Evolutionary conservation across 192 early-diverging fungal genomes (phyloP).

Genomic region (Rhizoclosmatium globosum): DNA sequence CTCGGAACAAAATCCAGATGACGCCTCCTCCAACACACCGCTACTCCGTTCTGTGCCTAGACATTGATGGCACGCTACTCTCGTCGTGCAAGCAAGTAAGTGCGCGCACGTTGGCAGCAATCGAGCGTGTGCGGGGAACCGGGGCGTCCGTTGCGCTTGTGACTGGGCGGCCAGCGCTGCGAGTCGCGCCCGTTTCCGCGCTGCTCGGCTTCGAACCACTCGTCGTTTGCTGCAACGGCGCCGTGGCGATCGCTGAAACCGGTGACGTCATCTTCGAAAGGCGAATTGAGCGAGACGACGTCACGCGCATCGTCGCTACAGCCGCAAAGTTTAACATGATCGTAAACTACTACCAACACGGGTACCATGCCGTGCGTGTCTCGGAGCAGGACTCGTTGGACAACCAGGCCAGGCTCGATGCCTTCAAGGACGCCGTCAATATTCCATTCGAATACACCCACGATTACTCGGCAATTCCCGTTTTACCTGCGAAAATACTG

Average conservation of each 20-base stretch:
- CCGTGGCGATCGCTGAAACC: not conserved
- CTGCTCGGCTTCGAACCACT: slow-evolving; percentile 25
- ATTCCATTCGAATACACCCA: not conserved
- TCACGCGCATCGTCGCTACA: not conserved
- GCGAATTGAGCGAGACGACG: not conserved
- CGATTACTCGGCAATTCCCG: not conserved
- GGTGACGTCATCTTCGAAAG: not conserved
- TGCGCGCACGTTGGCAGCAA: too few relatives aligned
- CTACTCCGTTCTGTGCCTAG: too few relatives aligned
- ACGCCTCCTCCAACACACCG: too few relatives aligned
- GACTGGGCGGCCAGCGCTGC: not conserved
- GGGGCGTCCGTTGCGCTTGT: not conserved
- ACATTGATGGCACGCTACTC: too few relatives aligned
- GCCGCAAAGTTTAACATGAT: not conserved
- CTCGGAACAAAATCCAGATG: too few relatives aligned
- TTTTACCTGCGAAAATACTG: not conserved
- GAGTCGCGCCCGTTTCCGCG: not conserved
- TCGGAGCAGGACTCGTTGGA: not conserved
- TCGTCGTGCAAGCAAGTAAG: too few relatives aligned
- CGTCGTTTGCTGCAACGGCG: not conserved
- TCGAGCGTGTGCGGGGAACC: not conserved
- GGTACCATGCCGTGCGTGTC: not conserved
- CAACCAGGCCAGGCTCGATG: not conserved
- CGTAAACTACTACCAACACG: slow-evolving; percentile 2
- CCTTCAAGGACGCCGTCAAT: not conserved